Conservation (phyloP, 2,329 filamentous ascomycete genomes). For the Mollisia scopiformis region DNA sequence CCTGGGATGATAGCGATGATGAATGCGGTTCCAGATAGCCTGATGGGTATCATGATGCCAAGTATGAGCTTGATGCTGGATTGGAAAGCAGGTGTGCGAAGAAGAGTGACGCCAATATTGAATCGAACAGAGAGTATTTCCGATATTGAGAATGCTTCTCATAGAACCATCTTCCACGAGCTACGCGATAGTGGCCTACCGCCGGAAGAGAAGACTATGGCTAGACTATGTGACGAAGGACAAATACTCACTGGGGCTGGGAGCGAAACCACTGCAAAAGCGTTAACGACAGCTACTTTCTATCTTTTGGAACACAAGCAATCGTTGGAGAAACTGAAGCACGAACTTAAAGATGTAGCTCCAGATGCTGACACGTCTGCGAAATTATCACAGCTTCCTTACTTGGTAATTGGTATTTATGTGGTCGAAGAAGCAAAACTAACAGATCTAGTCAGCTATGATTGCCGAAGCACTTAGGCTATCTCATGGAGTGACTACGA, state of each 20-base stretch:
- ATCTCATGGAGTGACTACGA: neutral
- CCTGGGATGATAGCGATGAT: neutral
- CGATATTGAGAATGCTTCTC: neutral
- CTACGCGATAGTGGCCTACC: constrained; percentile 9
- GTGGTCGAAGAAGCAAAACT: neutral
- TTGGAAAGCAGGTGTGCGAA: neutral
- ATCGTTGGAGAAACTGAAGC: neutral
- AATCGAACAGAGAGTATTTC: neutral
- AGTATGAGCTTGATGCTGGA: constrained; percentile 3
- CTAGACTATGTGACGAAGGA: constrained; percentile 6
- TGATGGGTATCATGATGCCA: neutral
- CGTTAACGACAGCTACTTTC: neutral
- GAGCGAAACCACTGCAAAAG: constrained; percentile 9
- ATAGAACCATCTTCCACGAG: constrained; percentile 13
- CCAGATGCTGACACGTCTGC: neutral
- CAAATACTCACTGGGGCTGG: constrained; percentile 14
- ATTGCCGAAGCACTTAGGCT: neutral
- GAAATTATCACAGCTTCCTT: neutral
- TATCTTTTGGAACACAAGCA: constrained; percentile 2
- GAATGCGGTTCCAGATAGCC: neutral
- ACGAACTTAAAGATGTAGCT: neutral
- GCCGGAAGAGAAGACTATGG: constrained; percentile 7
- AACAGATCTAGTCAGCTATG: neutral
- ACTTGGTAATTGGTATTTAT: neutral
- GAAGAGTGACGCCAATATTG: neutral